phyloP scores from a whole-genome alignment of 2,329 filamentous ascomycete genomes.

The Juglanconis oblonga region DNA sequence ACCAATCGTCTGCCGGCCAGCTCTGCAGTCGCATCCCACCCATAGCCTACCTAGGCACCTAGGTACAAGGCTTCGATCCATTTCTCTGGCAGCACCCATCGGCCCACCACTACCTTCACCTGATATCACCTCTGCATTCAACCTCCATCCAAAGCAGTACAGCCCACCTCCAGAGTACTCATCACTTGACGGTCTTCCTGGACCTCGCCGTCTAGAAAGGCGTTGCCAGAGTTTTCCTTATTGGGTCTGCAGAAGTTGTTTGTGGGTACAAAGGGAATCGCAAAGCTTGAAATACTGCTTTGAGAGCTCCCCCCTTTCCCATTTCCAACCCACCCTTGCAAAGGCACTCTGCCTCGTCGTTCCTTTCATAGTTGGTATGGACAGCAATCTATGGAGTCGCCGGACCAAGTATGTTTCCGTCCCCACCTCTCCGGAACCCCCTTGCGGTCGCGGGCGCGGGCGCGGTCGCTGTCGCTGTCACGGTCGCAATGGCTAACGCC shows the following conservation, averaged over 20 bases:
- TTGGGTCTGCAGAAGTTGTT: not conserved
- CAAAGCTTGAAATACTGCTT: conserved; percentile 12
- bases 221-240: not conserved
- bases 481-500: conserved; percentile 18
- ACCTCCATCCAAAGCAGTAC: not conserved
- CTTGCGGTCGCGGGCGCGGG: too few species aligned
- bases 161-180: not conserved
- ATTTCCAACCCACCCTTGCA: not conserved
- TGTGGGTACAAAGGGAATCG: conserved; percentile 6
- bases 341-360: conserved; percentile 17
- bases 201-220: not conserved
- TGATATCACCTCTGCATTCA: not conserved
- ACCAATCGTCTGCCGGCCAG: not conserved
- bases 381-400: conserved; percentile 69
- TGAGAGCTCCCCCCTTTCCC: conserved; percentile 6
- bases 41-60: not conserved
- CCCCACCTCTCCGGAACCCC: too few species aligned
- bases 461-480: too few species aligned
- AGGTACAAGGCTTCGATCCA: too few species aligned
- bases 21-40: not conserved
- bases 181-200: not conserved
- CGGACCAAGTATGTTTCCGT: conserved; percentile 68
- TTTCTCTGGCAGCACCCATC: too few species aligned
- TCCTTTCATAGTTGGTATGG: conserved; percentile 44
- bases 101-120: not conserved